Evolutionary conservation across 108 stramenopile species (phyloP), one percentile per base, ranked within the genome.

Genomic region (Cafeteria roenbergensis): DNA sequence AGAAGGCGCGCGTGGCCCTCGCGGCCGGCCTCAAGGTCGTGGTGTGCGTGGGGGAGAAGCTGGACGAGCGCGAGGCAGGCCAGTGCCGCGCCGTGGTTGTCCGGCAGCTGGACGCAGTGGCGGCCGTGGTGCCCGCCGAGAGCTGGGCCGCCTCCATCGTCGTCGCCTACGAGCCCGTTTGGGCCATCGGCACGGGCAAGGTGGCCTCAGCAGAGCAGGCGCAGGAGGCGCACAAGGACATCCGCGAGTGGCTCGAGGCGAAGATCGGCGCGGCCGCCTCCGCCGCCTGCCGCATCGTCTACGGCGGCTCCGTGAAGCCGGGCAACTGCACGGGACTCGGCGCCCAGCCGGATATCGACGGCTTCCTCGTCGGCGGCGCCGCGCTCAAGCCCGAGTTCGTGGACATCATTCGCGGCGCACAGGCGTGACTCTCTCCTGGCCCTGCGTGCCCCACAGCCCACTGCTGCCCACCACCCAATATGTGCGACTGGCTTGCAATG

Each of bases 171-270:
- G 89, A 93, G 77, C 88, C 89, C 34, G 89, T 92, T 2, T 92
- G 91, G 91, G 91, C 93, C 59, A 95, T 95, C 68, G 95, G 95
- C 67, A 99, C 97, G 34, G 97, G 97, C 29, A 81, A 91, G 50
- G 94, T 93, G n/a, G 97, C 97, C 58, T 90, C 95, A 12, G 93
- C 97, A 12, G 93, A 93, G 71, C 95, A 97, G 92, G 98, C 98
- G 1, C 94, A 99, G 73, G 98, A 96, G 61, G 93, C 93, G 27
- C 95, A 97, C 75, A 79, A 77, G 34, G 71, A 73, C 28, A 97
- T 99, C 71, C 93, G 98, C 56, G 67, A 77, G 34, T 97, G 89
- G 88, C 69, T 96, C 29, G 48, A 79, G 24, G 78, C 87, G 37
- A 91, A 95, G 71, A 89, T 95, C 22, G 82, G 85, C 4, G 72